These are phyloP conservation scores for Suhomyces sp. DNA, from an alignment of 805 yeast species.

Conservation along the genomic window DNA sequence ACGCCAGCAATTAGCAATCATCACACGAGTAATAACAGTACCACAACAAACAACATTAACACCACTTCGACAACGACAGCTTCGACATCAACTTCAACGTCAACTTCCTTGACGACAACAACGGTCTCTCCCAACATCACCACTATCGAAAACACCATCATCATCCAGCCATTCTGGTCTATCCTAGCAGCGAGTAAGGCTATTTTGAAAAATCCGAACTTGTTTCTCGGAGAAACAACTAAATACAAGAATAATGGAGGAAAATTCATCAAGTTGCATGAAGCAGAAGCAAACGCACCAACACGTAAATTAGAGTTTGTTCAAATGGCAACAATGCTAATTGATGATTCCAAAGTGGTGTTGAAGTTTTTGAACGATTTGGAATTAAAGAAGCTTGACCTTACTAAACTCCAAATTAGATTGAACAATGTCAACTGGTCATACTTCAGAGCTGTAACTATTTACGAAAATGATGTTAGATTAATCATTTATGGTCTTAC, in stretches of 20 bases:
- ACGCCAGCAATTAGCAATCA: neutral
- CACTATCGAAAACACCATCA: slow-evolving; percentile 17
- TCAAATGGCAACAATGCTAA: slow-evolving; percentile 22
- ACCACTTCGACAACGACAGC: slow-evolving; percentile 12
- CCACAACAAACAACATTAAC: neutral
- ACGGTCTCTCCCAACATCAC: slow-evolving; percentile 14
- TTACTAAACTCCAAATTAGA: slow-evolving; percentile 17
- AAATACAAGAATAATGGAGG: slow-evolving; percentile 24
- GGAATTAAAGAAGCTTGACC: slow-evolving; percentile 8
- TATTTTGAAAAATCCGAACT: slow-evolving; percentile 24
- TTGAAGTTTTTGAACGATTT: slow-evolving; percentile 22
- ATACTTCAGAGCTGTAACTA: slow-evolving; percentile 20
- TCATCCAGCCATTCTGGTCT: slow-evolving; percentile 44
- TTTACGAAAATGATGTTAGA: slow-evolving; percentile 14
- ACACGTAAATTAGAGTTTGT: slow-evolving; percentile 4
- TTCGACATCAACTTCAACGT: slow-evolving; percentile 9
- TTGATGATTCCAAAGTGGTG: slow-evolving; percentile 32
- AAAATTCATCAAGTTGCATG: slow-evolving; percentile 12
- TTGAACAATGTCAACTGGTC: slow-evolving; percentile 38
- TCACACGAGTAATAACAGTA: too few species aligned
- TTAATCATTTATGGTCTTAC: slow-evolving; percentile 37
- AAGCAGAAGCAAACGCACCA: neutral
- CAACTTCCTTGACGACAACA: slow-evolving; percentile 11
- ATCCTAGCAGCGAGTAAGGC: slow-evolving; percentile 40
- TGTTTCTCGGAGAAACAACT: slow-evolving; percentile 33